Evolutionary conservation across 805 yeast genomes (phyloP), one percentile per base, ranked within the genome.

Genomic region (Hanseniaspora vineae): DNA sequence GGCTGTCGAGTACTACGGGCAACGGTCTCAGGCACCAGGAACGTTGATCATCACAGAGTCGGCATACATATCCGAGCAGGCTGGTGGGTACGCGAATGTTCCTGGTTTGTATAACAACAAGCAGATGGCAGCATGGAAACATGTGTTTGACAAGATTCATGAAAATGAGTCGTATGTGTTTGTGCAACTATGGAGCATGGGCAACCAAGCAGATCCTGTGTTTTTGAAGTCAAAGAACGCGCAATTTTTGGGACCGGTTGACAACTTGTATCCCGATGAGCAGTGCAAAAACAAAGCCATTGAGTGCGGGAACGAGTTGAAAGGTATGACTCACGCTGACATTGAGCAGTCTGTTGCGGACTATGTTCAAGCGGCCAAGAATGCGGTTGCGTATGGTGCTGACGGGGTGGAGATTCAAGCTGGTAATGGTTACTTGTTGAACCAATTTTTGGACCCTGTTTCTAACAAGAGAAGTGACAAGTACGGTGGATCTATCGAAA

Each of bases 401-500:
- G 86, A 82, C 59, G 80, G 80, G 52, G 74, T 82, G 31, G 86
- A 82, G 61, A 63, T 82, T 45, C 88, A 81, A 59, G 68, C 68
- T 37, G 87, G 87, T 18, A 79, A 80, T 58, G 87, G 88, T n/a
- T 81, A 77, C 57, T 59, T 82, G 49, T 54, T 76, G 39, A 69
- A 72, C 61, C 76, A 77, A 60, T 80, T 82, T 55, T 58, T 79
- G 53, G 74, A 76, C 42, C 67, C 70, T 13, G 54, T 62, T 8
- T 64, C 70, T 44, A 71, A 71, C 58, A 60, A 73, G 45, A 61
- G 72, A 63, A 68, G 70, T 5, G 81, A 76, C 58, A 67, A 72
- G 53, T 77, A 76, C 52, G 81, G 80, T 51, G 81, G 79, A 3
- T 64, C 70, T 8, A 68, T 73, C 53, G 77, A 71, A 55, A 70